These are phyloP conservation scores for Exophiala spinifera DNA, from an alignment of 2,329 filamentous ascomycete genomes.

Conservation along the genomic window DNA sequence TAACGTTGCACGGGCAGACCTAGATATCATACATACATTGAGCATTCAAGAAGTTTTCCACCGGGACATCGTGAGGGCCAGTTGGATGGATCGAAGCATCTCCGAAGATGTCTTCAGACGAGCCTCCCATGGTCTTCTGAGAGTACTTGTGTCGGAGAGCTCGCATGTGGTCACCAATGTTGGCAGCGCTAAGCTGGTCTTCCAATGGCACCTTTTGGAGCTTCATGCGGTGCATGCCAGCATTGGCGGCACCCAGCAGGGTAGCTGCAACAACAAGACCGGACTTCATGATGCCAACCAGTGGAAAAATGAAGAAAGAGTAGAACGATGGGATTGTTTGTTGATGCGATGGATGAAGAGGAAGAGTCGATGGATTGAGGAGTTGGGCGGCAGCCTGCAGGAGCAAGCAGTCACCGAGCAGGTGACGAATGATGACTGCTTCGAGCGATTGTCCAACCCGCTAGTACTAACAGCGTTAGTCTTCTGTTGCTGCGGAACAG, in stretches of 20 bases:
- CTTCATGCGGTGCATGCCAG: slow-evolving; percentile 92
- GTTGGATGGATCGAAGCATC: slow-evolving; percentile 65
- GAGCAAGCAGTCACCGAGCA: neutral
- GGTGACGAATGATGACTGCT: neutral
- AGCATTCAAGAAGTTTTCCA: slow-evolving; percentile 97
- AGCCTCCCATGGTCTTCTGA: slow-evolving; percentile 93
- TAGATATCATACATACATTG: slow-evolving; percentile 73
- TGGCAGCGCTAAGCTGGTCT: slow-evolving; percentile 79
- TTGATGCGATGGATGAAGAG: slow-evolving; percentile 11
- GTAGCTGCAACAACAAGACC: slow-evolving; percentile 72
- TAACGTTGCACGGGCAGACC: neutral
- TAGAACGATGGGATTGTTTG: slow-evolving; percentile 23
- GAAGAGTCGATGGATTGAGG: slow-evolving; percentile 7
- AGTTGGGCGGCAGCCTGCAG: slow-evolving; percentile 17
- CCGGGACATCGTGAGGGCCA: slow-evolving; percentile 70
- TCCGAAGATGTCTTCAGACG: slow-evolving; percentile 76
- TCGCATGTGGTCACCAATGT: slow-evolving; percentile 76
- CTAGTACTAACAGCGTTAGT: neutral
- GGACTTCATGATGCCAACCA: slow-evolving; percentile 69
- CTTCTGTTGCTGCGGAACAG: neutral
- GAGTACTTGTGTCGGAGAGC: slow-evolving; percentile 88
- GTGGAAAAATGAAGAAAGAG: slow-evolving; percentile 14
- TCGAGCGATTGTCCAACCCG: neutral
- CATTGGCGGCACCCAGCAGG: slow-evolving; percentile 78
- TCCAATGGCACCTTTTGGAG: slow-evolving; percentile 92